These are phyloP conservation scores for Brassica carinata DNA, from an alignment of 345 rosid genomes.

Conservation along the genomic window DNA sequence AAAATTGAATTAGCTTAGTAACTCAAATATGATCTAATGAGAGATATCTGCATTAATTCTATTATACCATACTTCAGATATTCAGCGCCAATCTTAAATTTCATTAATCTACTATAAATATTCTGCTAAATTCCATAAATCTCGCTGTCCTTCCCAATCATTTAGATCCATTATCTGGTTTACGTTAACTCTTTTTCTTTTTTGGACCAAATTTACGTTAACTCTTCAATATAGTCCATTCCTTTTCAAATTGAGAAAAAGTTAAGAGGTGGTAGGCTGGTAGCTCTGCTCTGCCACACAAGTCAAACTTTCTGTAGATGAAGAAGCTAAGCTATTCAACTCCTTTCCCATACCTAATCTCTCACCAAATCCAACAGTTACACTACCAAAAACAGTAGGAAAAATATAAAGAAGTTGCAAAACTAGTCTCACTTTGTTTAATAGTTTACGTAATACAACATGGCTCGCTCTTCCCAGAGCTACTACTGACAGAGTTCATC, in stretches of 20 bases:
- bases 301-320: conserved; percentile 22
- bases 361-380: conserved; percentile 2
- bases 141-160: not conserved
- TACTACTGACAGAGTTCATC: not conserved
- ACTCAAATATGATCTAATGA: not conserved
- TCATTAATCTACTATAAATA: not conserved
- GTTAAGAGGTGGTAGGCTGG: not conserved
- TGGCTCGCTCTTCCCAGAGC: conserved; percentile 18
- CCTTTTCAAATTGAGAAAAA: not conserved
- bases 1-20: not conserved
- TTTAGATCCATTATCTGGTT: not conserved
- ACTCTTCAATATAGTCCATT: not conserved
- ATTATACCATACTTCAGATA: not conserved
- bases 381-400: not conserved
- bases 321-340: conserved; percentile 2
- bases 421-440: not conserved
- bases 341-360: conserved; percentile 12
- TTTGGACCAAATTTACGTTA: not conserved
- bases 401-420: not conserved
- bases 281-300: not conserved
- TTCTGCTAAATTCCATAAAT: not conserved
- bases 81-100: not conserved
- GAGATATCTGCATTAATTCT: not conserved
- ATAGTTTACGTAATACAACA: conserved; percentile 7
- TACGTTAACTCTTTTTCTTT: not conserved